Evolutionary conservation across 1,139 yeast genomes (phyloP).

Genomic region (Groenewaldozyma sp.): DNA sequence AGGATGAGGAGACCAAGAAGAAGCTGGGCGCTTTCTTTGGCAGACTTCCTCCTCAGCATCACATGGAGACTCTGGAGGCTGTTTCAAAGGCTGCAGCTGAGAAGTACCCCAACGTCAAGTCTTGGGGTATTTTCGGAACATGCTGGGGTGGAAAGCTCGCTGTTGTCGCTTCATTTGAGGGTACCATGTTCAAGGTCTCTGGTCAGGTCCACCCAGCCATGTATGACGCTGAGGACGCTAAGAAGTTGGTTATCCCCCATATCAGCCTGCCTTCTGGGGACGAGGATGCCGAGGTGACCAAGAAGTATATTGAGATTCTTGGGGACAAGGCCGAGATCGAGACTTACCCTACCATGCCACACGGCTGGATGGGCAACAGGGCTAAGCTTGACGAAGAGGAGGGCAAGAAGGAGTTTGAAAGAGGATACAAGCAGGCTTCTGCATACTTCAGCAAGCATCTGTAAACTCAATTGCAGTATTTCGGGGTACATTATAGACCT

Average conservation of each 20-base stretch:
- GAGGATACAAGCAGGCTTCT: slow-evolving; percentile 1
- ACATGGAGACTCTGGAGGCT: background rate
- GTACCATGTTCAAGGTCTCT: slow-evolving; percentile 1
- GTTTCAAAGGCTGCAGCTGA: background rate
- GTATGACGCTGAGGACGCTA: slow-evolving; percentile 3
- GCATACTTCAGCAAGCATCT: no score
- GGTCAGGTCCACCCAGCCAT: slow-evolving; percentile 3
- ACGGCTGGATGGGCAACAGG: slow-evolving; percentile 5
- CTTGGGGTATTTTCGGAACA: slow-evolving; percentile 3
- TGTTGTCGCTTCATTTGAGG: background rate
- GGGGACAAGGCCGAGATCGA: slow-evolving; percentile 1
- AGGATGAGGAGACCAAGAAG: background rate
- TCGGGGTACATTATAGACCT: no score
- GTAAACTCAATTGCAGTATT: no score
- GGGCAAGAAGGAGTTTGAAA: background rate
- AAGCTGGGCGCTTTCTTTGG: background rate
- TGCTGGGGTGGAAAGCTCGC: slow-evolving; percentile 7
- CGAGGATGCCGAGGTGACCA: slow-evolving; percentile 1
- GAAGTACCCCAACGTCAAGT: background rate
- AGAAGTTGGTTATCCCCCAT: slow-evolving; percentile 6
- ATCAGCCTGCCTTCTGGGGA: slow-evolving; percentile 3
- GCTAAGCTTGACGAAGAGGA: slow-evolving; percentile 2
- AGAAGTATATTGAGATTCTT: slow-evolving; percentile 1
- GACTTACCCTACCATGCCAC: background rate
- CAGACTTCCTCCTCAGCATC: background rate